Base-by-base conservation (phyloP, 495 filamentous ascomycete genomes). In the Penicillium flavigenum region DNA sequence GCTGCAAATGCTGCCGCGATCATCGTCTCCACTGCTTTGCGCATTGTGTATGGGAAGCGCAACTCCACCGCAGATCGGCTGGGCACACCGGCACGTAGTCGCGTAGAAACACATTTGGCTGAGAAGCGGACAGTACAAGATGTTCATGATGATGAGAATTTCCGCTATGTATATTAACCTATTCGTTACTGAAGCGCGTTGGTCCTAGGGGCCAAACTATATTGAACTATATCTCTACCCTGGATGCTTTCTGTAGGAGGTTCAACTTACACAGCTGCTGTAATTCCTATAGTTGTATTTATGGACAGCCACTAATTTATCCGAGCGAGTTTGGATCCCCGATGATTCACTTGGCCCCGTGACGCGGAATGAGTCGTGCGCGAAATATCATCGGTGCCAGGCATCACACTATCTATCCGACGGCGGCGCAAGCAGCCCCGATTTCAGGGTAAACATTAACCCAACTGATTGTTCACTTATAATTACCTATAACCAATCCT, bases 1-100 rank as follows among this genome's bases (percentile, higher is more conserved):
- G 78, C 74, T 2, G 77, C 72, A 0, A 76, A 79, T 31, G 72
- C 75, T 2, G 69, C 68, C 0, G 79, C 70, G 5, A 75, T 76
- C 5, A 19, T 79, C 0, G 57, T 81, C 19, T 70, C 79, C 0
- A 58, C 67, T 11, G n/a, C 65, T 0, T 55, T 83, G 34, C 63
- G 74, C 8, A 26, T 70, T 0, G 60, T 79, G 42, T 83, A 83
- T 58, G 69, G 63, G 8, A 19, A 42, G 9, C 59, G 68, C 12
- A 72, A 72, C 34, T 24, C 49, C 8, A 48, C 20, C 9, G 65
- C 65, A 0, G 60, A 72, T 58, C 58, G 59, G 1, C 41, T 63
- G 5, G 65, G 61, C 8, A 47, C 29, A 0, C 51, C 63, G n/a
- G 63, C 62, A n/a, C 46, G 60, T 8, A 63, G 66, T 39, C n/a